phyloP scores from a whole-genome alignment of 1,139 yeast genomes.

The Candida sp. region DNA sequence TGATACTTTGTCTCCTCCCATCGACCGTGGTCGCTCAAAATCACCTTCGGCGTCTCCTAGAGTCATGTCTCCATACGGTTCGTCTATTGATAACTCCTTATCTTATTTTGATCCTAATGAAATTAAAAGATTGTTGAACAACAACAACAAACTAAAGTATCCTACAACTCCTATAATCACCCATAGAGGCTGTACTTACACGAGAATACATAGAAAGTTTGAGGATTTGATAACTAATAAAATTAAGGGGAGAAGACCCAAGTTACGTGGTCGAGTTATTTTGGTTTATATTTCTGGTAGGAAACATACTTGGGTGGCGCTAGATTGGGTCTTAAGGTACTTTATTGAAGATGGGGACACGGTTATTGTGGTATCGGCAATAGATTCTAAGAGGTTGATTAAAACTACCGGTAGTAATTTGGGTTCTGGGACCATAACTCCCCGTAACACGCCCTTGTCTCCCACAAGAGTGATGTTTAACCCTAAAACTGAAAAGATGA shows the following conservation, averaged over 20 bases:
- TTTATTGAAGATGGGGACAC: constrained; percentile 62
- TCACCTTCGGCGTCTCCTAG: constrained; percentile 1
- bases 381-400: constrained; percentile 13
- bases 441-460: constrained; percentile 8
- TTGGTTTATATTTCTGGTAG: constrained; percentile 68
- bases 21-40: constrained; percentile 1
- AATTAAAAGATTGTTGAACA: constrained; percentile 1
- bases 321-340: constrained; percentile 61
- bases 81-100: neutral
- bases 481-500: constrained; percentile 28
- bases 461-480: constrained; percentile 21
- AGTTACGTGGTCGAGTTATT: constrained; percentile 50
- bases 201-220: constrained; percentile 43
- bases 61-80: constrained; percentile 1
- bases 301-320: constrained; percentile 75
- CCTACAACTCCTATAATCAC: constrained; percentile 53
- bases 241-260: constrained; percentile 31
- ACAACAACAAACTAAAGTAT: constrained; percentile 17
- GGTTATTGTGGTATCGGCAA: constrained; percentile 51
- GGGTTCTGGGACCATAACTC: constrained; percentile 2
- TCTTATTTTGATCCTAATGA: constrained; percentile 1
- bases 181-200: constrained; percentile 49
- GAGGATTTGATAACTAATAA: constrained; percentile 33
- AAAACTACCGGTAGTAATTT: neutral
- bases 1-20: neutral